Conservation (phyloP, 495 filamentous ascomycete genomes). For the Parmelia sp. region DNA sequence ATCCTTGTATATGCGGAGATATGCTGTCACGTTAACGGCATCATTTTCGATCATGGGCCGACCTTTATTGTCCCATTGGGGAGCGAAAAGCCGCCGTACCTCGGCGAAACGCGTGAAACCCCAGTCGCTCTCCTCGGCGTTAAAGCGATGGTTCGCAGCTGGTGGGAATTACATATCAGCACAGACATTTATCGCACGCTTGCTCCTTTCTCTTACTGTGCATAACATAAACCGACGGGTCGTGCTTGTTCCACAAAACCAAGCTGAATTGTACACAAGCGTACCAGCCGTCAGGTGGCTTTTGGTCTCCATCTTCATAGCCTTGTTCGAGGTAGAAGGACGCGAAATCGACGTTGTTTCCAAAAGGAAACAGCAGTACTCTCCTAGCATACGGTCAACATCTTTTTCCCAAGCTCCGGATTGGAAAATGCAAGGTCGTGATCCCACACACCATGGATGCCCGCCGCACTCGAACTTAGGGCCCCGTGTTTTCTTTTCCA, state of each 20-base stretch:
- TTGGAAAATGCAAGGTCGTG: not conserved
- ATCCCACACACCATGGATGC: constrained; percentile 67
- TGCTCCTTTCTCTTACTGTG: constrained; percentile 45
- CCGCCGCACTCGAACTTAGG: constrained; percentile 82
- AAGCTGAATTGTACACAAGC: constrained; percentile 94
- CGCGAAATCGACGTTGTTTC: constrained; percentile 84
- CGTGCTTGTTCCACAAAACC: constrained; percentile 88
- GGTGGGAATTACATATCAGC: constrained; percentile 11
- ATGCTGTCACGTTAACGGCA: constrained; percentile 79
- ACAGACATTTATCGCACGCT: constrained; percentile 17
- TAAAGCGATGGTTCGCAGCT: constrained; percentile 83
- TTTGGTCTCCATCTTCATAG: constrained; percentile 51
- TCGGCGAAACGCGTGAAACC: constrained; percentile 93
- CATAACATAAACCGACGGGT: constrained; percentile 66
- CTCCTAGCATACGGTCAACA: constrained; percentile 24
- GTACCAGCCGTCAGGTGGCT: constrained; percentile 81
- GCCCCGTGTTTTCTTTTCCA: constrained; percentile 74
- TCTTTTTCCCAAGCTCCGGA: not conserved
- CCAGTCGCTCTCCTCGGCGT: constrained; percentile 95
- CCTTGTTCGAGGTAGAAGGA: constrained; percentile 98
- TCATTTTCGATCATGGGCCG: constrained; percentile 86
- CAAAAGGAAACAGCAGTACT: constrained; percentile 88
- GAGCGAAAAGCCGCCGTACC: constrained; percentile 69
- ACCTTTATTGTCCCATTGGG: constrained; percentile 58
- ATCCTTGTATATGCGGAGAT: constrained; percentile 89